Conservation (phyloP, 306 rosid species). For the Malus sieversii region DNA sequence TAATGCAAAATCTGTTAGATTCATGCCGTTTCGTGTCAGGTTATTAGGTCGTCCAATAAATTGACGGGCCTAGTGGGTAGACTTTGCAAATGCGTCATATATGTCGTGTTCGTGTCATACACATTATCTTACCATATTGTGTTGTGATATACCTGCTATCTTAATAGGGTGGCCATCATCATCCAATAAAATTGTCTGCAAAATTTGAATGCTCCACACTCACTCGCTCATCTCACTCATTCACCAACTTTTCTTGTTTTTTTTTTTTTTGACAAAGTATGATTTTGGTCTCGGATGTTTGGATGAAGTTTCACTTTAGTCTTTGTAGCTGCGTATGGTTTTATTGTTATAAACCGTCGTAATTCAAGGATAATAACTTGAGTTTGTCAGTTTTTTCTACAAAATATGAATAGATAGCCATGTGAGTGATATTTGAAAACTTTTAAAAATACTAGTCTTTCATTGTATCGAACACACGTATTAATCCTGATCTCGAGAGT, state of each 20-base stretch:
- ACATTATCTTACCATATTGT: too few species aligned
- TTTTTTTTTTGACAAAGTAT: background rate
- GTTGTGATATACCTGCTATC: too few species aligned
- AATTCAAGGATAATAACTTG: background rate
- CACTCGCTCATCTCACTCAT: background rate
- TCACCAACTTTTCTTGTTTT: background rate
- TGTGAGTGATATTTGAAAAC: background rate
- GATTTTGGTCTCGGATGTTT: background rate
- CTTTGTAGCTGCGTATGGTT: background rate
- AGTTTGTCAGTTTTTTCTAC: background rate
- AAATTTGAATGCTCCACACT: background rate
- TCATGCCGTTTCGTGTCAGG: too few species aligned
- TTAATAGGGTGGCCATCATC: conserved; percentile 82
- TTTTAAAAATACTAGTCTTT: too few species aligned
- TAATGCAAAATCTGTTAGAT: too few species aligned
- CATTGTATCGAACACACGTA: too few species aligned
- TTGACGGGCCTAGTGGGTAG: too few species aligned
- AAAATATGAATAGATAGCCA: background rate
- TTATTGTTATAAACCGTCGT: background rate
- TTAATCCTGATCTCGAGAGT: background rate
- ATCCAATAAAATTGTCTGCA: conserved; percentile 46
- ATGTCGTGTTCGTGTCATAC: too few species aligned
- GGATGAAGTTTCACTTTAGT: background rate
- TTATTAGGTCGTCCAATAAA: too few species aligned
- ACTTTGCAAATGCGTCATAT: too few species aligned